Evolutionary conservation across 192 early-diverging fungal species (phyloP), one percentile per base, ranked within the genome.

Genomic region (Coemansia biformis): DNA sequence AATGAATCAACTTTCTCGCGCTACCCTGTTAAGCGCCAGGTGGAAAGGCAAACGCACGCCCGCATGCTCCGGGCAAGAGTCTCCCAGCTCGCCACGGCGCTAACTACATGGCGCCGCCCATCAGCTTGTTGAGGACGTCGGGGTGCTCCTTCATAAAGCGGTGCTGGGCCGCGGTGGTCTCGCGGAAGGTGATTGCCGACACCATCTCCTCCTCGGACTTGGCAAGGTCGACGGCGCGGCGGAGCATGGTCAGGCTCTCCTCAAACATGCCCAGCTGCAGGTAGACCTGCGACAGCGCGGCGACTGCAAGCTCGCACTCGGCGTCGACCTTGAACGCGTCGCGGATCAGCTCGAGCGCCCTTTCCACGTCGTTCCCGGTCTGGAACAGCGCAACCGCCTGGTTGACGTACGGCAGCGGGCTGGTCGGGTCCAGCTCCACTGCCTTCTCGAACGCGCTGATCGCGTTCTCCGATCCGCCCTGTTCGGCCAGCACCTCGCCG

Each of bases 401-500:
- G 79, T 99, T 99, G 66, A 99, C 95, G 50, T 92, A 94, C n/a
- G 93, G 89, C 42, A 98, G 77, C n/a, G 96, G 91, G 59, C 88
- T 90, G 39, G 72, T 72, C 4, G 77, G 69, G 58, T 88, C 84
- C 53, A 96, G 66, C 45, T 83, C 77, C 34, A 92, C 81, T 1
- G 94, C 90, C 66, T 93, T 93, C 50, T 89, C 86, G 57, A 98
- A 96, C 47, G 82, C 81, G 11, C 81, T 78, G 51, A 84, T 66
- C 2, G 94, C 93, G 63, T 92, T 86, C 12, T 83, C 81, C 28
- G 86, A 83, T 21, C 79, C 76, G 48, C 86, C 83, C 57, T 89
- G 86, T 56, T 99, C 94, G 41, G 88, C 69, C 30, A 96, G 63
- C 17, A 99, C 76, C 75, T 99, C 96, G 60, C 92, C 96, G 36